Conservation (phyloP, 2,329 filamentous ascomycete species). For the Talaromyces sp. region DNA sequence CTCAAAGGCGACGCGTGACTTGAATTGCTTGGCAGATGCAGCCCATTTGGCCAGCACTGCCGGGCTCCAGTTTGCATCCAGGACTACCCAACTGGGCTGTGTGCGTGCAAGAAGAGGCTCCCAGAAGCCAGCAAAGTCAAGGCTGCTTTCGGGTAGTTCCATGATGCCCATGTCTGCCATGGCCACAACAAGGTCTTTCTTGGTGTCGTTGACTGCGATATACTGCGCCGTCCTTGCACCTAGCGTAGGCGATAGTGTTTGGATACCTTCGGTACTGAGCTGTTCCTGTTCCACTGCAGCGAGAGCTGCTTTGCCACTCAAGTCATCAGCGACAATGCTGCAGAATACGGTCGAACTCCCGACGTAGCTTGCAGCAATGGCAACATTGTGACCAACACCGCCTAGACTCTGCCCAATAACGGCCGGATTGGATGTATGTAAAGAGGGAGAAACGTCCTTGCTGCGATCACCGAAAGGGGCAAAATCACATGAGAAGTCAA, state of each 20-base stretch:
- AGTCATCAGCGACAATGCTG: constrained; percentile 74
- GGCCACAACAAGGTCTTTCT: constrained; percentile 79
- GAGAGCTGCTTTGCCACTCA: constrained; percentile 68
- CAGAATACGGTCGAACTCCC: constrained; percentile 64
- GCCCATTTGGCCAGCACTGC: constrained; percentile 63
- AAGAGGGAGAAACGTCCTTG: constrained; percentile 28
- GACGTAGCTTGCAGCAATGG: constrained; percentile 70
- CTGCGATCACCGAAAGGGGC: constrained; percentile 38
- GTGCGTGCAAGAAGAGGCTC: constrained; percentile 50
- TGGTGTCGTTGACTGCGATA: constrained; percentile 76
- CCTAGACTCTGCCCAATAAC: constrained; percentile 76
- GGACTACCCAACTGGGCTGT: constrained; percentile 68
- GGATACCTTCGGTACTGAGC: constrained; percentile 61
- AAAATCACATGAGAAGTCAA: constrained; percentile 84
- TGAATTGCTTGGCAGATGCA: constrained; percentile 49
- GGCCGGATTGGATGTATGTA: constrained; percentile 81
- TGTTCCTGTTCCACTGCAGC: constrained; percentile 54
- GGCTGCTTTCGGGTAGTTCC: constrained; percentile 36
- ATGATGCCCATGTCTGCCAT: constrained; percentile 96
- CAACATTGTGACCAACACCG: constrained; percentile 88
- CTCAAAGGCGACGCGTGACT: constrained; percentile 68
- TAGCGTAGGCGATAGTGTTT: constrained; percentile 46
- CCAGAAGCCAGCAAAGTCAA: constrained; percentile 52
- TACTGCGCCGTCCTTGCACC: constrained; percentile 78
- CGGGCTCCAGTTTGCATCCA: constrained; percentile 82